Conservation (phyloP, 768 basidiomycete species). For the Termitomyces sp. region DNA sequence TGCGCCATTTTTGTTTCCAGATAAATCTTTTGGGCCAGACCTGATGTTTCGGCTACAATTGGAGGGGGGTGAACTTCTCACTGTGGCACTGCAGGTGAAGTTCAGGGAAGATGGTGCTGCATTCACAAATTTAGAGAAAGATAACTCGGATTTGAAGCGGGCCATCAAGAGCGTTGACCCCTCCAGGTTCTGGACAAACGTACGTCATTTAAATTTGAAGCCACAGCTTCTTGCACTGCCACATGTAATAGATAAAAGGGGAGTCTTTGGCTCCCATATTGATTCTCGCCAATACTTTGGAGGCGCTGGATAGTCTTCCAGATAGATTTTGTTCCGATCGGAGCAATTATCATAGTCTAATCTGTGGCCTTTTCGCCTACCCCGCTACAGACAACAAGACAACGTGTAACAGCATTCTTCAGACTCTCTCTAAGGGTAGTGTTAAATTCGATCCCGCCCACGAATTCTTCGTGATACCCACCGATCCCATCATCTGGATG, state of each 20-base stretch:
- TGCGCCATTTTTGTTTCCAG: constrained; percentile 5
- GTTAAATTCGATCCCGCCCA: neutral
- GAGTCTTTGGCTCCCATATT: neutral
- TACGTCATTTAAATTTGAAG: neutral
- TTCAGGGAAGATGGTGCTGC: neutral
- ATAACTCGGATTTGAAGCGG: no score
- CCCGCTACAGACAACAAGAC: neutral
- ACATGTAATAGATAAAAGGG: neutral
- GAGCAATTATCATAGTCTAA: neutral
- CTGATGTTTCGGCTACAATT: neutral
- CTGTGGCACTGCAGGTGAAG: constrained; percentile 4
- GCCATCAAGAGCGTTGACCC: neutral
- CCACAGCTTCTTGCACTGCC: neutral
- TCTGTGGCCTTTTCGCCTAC: neutral
- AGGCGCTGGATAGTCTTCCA: neutral
- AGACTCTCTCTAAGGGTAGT: neutral
- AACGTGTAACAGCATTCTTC: neutral
- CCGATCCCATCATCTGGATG: neutral
- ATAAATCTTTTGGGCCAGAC: constrained; percentile 1
- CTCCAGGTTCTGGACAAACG: neutral
- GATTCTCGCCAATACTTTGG: no score
- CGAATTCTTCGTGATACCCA: neutral
- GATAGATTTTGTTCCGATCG: neutral
- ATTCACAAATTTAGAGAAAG: neutral
- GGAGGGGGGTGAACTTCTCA: neutral